These are phyloP conservation scores for Panellus pusillus DNA, from an alignment of 768 basidiomycete genomes.

Conservation along the genomic window DNA sequence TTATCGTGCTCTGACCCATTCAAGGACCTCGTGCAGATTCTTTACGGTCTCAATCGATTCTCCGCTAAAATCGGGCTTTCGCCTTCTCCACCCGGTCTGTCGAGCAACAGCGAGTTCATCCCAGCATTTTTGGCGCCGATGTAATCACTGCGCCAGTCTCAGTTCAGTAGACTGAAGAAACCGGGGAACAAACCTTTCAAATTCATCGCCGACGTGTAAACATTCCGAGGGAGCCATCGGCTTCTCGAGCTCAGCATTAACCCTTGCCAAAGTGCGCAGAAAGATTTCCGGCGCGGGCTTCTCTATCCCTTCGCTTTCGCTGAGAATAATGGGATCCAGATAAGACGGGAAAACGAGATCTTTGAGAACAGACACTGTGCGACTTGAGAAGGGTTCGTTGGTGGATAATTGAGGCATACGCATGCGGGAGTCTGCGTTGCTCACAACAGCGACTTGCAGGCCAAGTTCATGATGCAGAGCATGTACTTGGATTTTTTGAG, in stretches of 20 bases:
- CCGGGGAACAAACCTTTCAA: conserved; percentile 50
- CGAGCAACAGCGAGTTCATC: conserved; percentile 57
- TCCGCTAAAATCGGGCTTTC: conserved; percentile 39
- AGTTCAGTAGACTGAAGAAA: not conserved
- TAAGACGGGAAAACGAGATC: conserved; percentile 56
- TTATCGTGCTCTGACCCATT: conserved; percentile 16
- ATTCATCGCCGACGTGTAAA: conserved; percentile 77
- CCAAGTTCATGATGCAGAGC: conserved; percentile 42
- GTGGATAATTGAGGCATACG: conserved; percentile 40
- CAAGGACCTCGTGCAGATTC: conserved; percentile 27
- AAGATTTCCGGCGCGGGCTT: conserved; percentile 70
- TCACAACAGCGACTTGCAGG: conserved; percentile 59
- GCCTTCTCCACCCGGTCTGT: conserved; percentile 49
- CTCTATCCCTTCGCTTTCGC: conserved; percentile 67
- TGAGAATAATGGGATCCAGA: conserved; percentile 61
- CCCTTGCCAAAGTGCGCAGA: conserved; percentile 31
- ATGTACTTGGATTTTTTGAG: conserved; percentile 36
- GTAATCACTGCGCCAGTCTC: conserved; percentile 55
- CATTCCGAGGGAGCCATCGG: conserved; percentile 42
- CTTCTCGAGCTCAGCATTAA: conserved; percentile 14
- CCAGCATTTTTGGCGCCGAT: conserved; percentile 56
- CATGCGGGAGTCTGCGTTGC: conserved; percentile 74
- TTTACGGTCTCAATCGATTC: conserved; percentile 45
- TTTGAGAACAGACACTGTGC: conserved; percentile 48
- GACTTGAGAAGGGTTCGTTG: conserved; percentile 1